Evolutionary conservation across 345 rosid species (phyloP), one percentile per base, ranked within the genome.

Genomic region (Eucalyptus melliodora): DNA sequence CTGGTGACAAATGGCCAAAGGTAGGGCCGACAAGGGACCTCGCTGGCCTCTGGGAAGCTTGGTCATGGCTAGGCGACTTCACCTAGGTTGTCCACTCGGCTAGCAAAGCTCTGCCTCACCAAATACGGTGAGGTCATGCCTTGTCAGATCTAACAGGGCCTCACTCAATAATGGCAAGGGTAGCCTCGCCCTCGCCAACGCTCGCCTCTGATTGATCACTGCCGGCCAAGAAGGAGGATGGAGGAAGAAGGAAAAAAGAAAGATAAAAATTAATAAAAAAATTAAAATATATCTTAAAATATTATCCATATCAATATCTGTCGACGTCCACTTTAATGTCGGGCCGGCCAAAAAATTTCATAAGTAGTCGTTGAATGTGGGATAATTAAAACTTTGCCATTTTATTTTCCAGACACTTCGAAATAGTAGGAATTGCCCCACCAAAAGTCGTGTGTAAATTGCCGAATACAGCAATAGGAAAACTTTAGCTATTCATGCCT

Each of bases 71-170:
- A 8, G 5, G 59, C 0, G 2, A 53, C 59, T 53, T 53, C 59
- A 53, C 26, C 59, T 19, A 19, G 24, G 2, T 53, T 53, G 59
- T 1, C 9, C 59, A 53, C 59, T 53, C 0, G 0, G 0, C 59
- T 0, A 21, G 5, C 59, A 53, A 53, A 19, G 26, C 59, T 8
- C 26, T 2, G 1, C 5, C 59, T 53, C 26, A 1, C 59, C 0
- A 21, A 0, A 53, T 53, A 53, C 0, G 0, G 9, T 5, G 0
- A 53, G 26, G 26, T 53, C 59, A 1, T 21, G 11, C 11, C 59
- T 53, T 11, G 5, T 53, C 0, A 8, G 0, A 19, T 53, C 11
- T 21, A 53, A 53, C 2, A 2, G 5, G 59, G 5, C 26, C 59
- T 53, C 26, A 8, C 59, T 53, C 0, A 19, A 0, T 11, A 8